Base-by-base conservation (phyloP, 2,329 filamentous ascomycete species). In the Pseudocercospora musae region DNA sequence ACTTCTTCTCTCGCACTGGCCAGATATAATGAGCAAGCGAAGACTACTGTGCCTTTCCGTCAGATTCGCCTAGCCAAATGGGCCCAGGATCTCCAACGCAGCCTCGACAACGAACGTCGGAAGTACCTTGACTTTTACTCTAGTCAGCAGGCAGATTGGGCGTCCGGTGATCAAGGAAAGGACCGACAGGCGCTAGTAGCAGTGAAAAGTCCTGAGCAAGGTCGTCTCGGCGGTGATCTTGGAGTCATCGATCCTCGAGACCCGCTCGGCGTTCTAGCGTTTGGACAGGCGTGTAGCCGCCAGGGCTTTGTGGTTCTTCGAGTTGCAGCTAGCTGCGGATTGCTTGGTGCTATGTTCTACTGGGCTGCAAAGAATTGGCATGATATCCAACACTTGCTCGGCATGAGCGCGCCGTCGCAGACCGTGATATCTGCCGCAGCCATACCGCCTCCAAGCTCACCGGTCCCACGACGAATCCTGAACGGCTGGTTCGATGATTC, bases 11-110 rank as follows among this genome's bases (percentile, higher is more conserved):
- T 86, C 68, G 81, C 86, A 4, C 78, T 90, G 54, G 84, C 87
- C 5, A 72, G 75, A 29, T 78, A 79, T 62, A 75, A 71, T 58
- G 66, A 69, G 27, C 68, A 86, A 60, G 86, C 67, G 80, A 86
- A 71, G 83, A 54, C 50, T 15, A 50, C 59, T n/a, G 54, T 60
- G 54, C 82, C 3, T 18, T 77, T 87, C 46, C 85, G 86, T 11
- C 86, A 89, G 66, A 82, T 94, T n/a, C 83, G 88, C 6, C 81
- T 96, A 18, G 89, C 88, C 1, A 90, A 89, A 71, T 96, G 92
- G 92, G 91, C 92, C 0, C 84, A 87, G 7, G 90, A 95, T 69
- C 80, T 96, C 0, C 91, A 96, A 73, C 85, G 86, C 60, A 91
- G 89, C 70, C 79, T 95, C 1, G 84, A 87, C 27, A 88, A 88